Conservation (phyloP, 2,329 filamentous ascomycete genomes). For the Fusarium poae region DNA sequence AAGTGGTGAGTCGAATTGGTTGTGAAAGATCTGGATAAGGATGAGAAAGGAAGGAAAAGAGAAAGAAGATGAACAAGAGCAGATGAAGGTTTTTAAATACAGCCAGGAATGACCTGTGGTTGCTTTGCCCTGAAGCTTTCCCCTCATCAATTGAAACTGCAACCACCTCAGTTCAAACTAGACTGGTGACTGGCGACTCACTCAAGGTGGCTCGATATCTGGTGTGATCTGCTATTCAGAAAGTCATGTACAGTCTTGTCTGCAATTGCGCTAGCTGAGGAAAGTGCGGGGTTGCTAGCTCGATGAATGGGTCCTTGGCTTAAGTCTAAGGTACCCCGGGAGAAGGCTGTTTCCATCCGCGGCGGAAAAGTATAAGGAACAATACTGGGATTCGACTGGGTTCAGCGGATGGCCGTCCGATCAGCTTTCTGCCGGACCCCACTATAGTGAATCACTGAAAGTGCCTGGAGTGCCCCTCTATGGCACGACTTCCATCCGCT, state of each 20-base stretch:
- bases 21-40: constrained; percentile 40
- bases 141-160: constrained; percentile 42
- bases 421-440: constrained; percentile 34
- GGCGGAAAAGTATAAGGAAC: constrained; percentile 21
- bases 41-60: constrained; percentile 45
- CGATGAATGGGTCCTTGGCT: constrained; percentile 21
- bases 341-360: not conserved
- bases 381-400: constrained; percentile 22
- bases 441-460: constrained; percentile 26
- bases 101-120: constrained; percentile 35
- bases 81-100: constrained; percentile 46
- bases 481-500: constrained; percentile 25
- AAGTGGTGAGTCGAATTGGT: constrained; percentile 36
- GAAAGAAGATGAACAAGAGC: constrained; percentile 39
- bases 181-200: constrained; percentile 21
- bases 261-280: constrained; percentile 27
- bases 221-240: constrained; percentile 38
- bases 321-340: constrained; percentile 24
- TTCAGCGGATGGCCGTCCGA: constrained; percentile 21
- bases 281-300: constrained; percentile 41
- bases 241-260: constrained; percentile 32
- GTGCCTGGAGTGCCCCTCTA: constrained; percentile 20
- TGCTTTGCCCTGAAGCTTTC: constrained; percentile 34
- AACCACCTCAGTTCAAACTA: constrained; percentile 33
- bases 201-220: constrained; percentile 36